phyloP scores from a whole-genome alignment of 1,284 basidiomycete species.

The Fistulinella cinereoalba region DNA sequence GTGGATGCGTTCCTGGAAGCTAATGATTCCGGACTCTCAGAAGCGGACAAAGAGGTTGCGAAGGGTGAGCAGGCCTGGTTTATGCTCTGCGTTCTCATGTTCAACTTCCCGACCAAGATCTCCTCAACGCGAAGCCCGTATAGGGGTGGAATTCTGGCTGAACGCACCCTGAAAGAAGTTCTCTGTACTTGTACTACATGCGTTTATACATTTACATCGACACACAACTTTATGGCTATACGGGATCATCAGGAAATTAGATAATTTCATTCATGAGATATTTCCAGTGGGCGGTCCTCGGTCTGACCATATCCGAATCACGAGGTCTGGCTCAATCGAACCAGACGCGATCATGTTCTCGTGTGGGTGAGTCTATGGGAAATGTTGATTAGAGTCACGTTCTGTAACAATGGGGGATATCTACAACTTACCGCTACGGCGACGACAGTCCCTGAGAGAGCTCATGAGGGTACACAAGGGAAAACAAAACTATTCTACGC shows the following conservation, averaged over 20 bases:
- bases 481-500: constrained; percentile 12
- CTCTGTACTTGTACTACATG: constrained; percentile 20
- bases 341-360: constrained; percentile 85
- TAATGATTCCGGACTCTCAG: constrained; percentile 82
- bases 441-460: constrained; percentile 62
- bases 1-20: constrained; percentile 92
- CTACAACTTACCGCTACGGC: constrained; percentile 58
- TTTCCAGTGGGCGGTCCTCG: constrained; percentile 28
- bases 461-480: neutral
- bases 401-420: neutral
- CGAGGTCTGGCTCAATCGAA: constrained; percentile 75
- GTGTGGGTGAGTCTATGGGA: constrained; percentile 67
- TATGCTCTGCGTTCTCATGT: constrained; percentile 2
- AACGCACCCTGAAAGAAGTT: neutral
- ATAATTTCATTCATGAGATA: constrained; percentile 4
- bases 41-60: constrained; percentile 81
- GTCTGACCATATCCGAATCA: constrained; percentile 79
- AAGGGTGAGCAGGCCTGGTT: constrained; percentile 49
- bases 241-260: constrained; percentile 6
- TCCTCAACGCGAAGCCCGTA: constrained; percentile 63
- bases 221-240: constrained; percentile 11
- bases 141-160: constrained; percentile 4
- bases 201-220: constrained; percentile 10
- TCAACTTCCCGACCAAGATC: constrained; percentile 39
- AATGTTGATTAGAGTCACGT: constrained; percentile 5